Conservation (phyloP, 2,329 filamentous ascomycete species). For the Fusarium xylarioides region DNA sequence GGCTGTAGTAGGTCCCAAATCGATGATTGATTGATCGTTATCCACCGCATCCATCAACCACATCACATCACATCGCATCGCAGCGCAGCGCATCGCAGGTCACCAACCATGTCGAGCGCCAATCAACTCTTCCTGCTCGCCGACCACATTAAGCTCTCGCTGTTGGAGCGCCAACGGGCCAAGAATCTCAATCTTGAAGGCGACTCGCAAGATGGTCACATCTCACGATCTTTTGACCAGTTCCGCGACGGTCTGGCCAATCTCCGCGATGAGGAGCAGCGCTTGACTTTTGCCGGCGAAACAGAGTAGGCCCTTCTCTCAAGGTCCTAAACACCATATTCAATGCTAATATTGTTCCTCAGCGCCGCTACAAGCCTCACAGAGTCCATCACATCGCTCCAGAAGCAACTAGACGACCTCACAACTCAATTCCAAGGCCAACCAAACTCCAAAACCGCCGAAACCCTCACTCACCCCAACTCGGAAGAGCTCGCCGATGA, state of each 20-base stretch:
- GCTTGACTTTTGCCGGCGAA: slow-evolving; percentile 71
- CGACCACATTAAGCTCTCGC: slow-evolving; percentile 95
- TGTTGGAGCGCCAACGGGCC: slow-evolving; percentile 90
- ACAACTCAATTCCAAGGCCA: slow-evolving; percentile 82
- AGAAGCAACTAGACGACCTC: slow-evolving; percentile 79
- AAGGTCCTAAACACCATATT: neutral
- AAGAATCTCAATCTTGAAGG: slow-evolving; percentile 81
- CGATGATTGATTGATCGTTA: slow-evolving; percentile 1
- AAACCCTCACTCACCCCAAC: slow-evolving; percentile 69
- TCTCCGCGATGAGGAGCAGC: slow-evolving; percentile 70
- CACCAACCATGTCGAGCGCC: slow-evolving; percentile 55
- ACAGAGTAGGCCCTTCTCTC: slow-evolving; percentile 60
- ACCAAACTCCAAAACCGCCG: slow-evolving; percentile 58
- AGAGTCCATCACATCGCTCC: slow-evolving; percentile 74
- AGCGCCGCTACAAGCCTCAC: slow-evolving; percentile 61
- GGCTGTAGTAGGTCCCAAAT: neutral
- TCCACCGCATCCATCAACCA: neutral
- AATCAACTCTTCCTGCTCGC: slow-evolving; percentile 90
- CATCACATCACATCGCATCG: neutral
- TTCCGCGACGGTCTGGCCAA: slow-evolving; percentile 81
- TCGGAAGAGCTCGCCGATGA: slow-evolving; percentile 68
- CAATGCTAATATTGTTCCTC: neutral
- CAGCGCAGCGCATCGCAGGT: neutral
- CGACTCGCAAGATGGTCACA: slow-evolving; percentile 86
- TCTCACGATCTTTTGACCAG: slow-evolving; percentile 87